Percentiles rank a stretch among this genome's conserved stretches.
Conservation (phyloP, 192 early-diverging fungal species). For the Globomyces pollinis-pini region DNA sequence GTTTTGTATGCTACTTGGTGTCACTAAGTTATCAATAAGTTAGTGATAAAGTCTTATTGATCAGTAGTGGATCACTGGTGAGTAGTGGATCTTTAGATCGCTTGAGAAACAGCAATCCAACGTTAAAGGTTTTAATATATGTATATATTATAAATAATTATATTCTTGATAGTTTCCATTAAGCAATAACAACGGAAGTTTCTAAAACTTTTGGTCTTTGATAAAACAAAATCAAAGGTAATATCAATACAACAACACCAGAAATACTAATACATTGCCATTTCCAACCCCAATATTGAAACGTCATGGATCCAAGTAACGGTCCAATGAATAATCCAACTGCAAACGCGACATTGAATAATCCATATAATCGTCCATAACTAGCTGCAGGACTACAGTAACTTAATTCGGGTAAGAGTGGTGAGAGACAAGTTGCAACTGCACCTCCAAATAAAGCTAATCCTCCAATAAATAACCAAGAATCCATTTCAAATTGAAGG, state of each 20-base stretch:
- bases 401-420: constrained; percentile 12
- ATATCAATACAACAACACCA: not conserved
- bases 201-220: not conserved
- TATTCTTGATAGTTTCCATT: too few species aligned
- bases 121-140: too few species aligned
- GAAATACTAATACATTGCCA: not conserved
- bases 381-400: not conserved
- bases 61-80: too few species aligned
- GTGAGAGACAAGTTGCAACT: not conserved
- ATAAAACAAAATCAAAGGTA: not conserved
- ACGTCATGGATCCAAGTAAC: not conserved
- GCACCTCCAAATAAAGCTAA: not conserved
- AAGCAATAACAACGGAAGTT: too few species aligned
- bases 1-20: too few species aligned
- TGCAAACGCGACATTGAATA: not conserved
- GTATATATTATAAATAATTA: too few species aligned
- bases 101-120: too few species aligned
- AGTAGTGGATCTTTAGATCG: too few species aligned
- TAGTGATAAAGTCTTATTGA: too few species aligned
- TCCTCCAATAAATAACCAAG: not conserved
- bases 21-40: too few species aligned
- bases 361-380: constrained; percentile 5
- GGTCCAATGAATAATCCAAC: constrained; percentile 1
- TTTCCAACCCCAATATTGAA: not conserved
- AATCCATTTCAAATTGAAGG: not conserved